Base-by-base conservation (phyloP, 768 basidiomycete species). In the Rhodosporidiobolus odoratus region DNA sequence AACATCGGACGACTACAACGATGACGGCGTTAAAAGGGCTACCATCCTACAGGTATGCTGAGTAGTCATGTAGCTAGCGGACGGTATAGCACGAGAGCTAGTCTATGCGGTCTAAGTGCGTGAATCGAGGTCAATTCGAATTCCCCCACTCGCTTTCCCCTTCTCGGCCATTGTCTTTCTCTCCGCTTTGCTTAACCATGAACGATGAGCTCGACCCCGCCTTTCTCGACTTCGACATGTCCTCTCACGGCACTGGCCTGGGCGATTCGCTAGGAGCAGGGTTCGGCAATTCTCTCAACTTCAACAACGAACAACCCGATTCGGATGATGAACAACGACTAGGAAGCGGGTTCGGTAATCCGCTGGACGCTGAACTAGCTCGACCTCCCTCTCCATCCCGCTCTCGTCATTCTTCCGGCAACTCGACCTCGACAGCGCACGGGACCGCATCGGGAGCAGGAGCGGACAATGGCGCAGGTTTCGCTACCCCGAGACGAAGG, bases 201-300 rank as follows among this genome's bases (percentile, higher is more conserved):
- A 61, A 72, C 45, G 67, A 73, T 21, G 67, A 65, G 40, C 59
- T 68, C 6, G 71, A 73, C 32, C 71, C 71, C 4, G 71, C 71
- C 12, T 73, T 73, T 43, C 48, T 65, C 34, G 71, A 73, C 37
- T 38, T 68, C 17, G 69, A 71, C 60, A 10, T 23, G 5, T 32
- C 34, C 4, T 3, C 63, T 1, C 16, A 50, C 16, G n/a, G 19
- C 38, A 21, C 37, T 9, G 30, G 16, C 16, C 54, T 58, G 41
- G 57, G 19, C 45, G 38, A 47, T 57, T 35, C 30, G n/a, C 54
- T 56, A n/a, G 21, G 21, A 10, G 40, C 25, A 19, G 10, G 8
- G 23, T 41, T 41, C 16, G 19, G 15, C 57, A 19, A 30, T 6
- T 43, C 59, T 4, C 43, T 61, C 41, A 54, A 38, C 38, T 9